Base-by-base conservation (phyloP, 257 asterid species). In the Solanum etuberosum region DNA sequence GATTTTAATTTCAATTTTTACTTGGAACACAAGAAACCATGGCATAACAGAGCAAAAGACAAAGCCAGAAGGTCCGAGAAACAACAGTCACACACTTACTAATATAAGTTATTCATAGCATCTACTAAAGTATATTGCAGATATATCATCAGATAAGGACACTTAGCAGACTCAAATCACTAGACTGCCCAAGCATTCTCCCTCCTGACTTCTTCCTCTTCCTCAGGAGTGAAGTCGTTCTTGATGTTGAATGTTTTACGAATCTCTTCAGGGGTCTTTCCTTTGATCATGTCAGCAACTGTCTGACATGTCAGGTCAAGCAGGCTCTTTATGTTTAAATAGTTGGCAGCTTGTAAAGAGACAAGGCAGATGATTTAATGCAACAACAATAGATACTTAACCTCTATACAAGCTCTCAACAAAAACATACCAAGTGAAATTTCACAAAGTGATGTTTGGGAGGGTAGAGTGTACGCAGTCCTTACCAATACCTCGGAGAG, bases 251-350 rank as follows among this genome's bases (percentile, higher is more conserved):
- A 94, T 0, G 86, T 91, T 86, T 86, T 90, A 37, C 97, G 93
- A 38, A 95, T 91, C 87, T 95, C 98, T 88, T 93, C 97, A 0
- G 94, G 94, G 0, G 93, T 93, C 92, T 92, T 95, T 29, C 93
- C 96, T 89, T 93, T 94, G 42, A 95, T 94, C 94, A 92, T 92
- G 59, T 93, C 93, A 0, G 95, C 95, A 2, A 93, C 95, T 6
- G 95, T 88, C 87, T 94, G 93, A 67, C 95, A 91, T 2, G 94
- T 93, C 9, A 95, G 92, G 83, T 93, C 95, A 5, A 95, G 91
- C 87, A 95, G 80, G 86, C 93, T 89, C 92, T 90, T 91, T 88
- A 95, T 93, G 91, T 93, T 88, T n/a, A 95, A 81, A 83, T 93
- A 95, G 87, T 95, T 92, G 20, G 98, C 98, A 89, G 98, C 98